These are phyloP conservation scores for Colletotrichum coccodes DNA, from an alignment of 2,329 filamentous ascomycete species.

Conservation along the genomic window DNA sequence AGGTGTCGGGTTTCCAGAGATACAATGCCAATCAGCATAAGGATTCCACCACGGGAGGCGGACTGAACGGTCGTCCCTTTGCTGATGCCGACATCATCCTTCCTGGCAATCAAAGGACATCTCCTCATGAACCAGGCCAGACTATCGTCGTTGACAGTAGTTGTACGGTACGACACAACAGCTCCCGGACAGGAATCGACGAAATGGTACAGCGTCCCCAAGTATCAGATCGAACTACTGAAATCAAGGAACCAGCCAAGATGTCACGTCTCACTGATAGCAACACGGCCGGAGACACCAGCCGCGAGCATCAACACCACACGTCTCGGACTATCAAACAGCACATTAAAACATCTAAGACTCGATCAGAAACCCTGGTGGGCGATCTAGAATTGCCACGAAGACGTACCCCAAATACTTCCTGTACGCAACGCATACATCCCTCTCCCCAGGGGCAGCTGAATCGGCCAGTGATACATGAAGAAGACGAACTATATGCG, in stretches of 20 bases:
- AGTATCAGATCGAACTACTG: no score
- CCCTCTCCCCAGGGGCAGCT: not conserved
- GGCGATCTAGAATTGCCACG: conserved; percentile 17
- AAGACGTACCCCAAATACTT: not conserved
- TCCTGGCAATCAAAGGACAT: not conserved
- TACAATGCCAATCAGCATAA: not conserved
- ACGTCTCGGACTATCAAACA: not conserved
- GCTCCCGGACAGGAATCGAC: not conserved
- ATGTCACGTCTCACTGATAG: not conserved
- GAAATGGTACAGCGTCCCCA: not conserved
- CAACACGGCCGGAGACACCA: not conserved
- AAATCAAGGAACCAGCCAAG: not conserved
- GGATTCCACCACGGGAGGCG: not conserved
- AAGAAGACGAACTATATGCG: not conserved
- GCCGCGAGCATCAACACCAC: not conserved
- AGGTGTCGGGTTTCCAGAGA: not conserved
- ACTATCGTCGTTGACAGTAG: not conserved
- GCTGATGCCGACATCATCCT: conserved; percentile 9
- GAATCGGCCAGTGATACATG: not conserved
- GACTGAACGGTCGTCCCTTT: not conserved
- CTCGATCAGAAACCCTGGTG: not conserved
- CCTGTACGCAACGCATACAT: not conserved
- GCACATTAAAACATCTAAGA: not conserved
- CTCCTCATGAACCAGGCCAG: not conserved
- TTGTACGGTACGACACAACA: not conserved